These are phyloP conservation scores for Dendrobium catenatum DNA, from an alignment of 106 monocot genomes.

Conservation along the genomic window DNA sequence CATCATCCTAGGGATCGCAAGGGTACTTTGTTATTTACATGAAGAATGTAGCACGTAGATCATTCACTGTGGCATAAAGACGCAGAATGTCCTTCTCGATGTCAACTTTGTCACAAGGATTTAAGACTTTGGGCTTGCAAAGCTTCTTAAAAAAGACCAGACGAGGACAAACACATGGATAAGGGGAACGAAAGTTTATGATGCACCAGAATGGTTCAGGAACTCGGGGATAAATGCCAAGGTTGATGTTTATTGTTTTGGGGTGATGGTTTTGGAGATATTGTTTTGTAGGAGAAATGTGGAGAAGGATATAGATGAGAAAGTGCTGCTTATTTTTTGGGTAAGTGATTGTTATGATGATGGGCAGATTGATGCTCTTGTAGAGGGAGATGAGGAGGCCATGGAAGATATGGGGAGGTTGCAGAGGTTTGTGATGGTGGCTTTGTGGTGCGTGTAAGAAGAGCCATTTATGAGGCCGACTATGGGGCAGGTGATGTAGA, in stretches of 20 bases:
- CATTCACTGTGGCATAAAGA: slow-evolving; percentile 54
- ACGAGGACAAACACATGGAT: slow-evolving; percentile 25
- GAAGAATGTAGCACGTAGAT: slow-evolving; percentile 33
- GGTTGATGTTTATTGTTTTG: slow-evolving; percentile 69
- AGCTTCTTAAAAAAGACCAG: slow-evolving; percentile 35
- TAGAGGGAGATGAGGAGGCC: slow-evolving; percentile 26
- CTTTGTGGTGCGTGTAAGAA: slow-evolving; percentile 67
- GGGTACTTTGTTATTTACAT: slow-evolving; percentile 50
- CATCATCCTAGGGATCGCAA: slow-evolving; percentile 39
- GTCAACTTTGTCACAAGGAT: slow-evolving; percentile 29
- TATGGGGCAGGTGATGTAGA: slow-evolving; percentile 52
- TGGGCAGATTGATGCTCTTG: slow-evolving; percentile 45
- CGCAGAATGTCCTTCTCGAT: slow-evolving; percentile 55
- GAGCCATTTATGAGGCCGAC: slow-evolving; percentile 35
- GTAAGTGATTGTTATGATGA: not conserved
- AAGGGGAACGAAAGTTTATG: slow-evolving; percentile 53
- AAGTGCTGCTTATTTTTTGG: slow-evolving; percentile 27
- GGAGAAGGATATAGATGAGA: slow-evolving; percentile 9
- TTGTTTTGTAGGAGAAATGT: slow-evolving; percentile 43
- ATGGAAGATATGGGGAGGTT: slow-evolving; percentile 22
- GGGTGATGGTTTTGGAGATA: slow-evolving; percentile 57
- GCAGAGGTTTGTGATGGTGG: slow-evolving; percentile 19
- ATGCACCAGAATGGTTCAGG: slow-evolving; percentile 59
- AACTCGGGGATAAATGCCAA: slow-evolving; percentile 33
- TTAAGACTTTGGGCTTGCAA: slow-evolving; percentile 57